A percentile compares a stretch with the other conserved stretches of the same genome.
These are phyloP conservation scores for Pholiota adiposa DNA, from an alignment of 1,284 basidiomycete species.

Conservation along the genomic window DNA sequence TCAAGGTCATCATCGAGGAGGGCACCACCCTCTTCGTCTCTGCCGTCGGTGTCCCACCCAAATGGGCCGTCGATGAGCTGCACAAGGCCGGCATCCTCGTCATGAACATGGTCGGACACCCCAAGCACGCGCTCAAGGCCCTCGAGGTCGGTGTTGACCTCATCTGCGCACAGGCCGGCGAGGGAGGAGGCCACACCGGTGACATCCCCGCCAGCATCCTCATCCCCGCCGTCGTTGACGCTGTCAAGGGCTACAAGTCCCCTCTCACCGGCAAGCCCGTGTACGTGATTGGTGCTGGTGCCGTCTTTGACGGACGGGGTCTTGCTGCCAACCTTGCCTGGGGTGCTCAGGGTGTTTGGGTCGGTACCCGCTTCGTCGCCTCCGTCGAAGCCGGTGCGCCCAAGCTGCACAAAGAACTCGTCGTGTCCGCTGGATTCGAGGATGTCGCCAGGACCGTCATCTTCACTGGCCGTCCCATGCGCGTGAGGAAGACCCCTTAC, in stretches of 20 bases:
- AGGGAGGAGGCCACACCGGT: conserved; percentile 86
- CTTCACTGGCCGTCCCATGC: conserved; percentile 86
- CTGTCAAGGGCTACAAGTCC: conserved; percentile 72
- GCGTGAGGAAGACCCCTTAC: conserved; percentile 82
- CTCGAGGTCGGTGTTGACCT: conserved; percentile 82
- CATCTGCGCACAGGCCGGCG: conserved; percentile 88
- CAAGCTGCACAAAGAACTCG: conserved; percentile 80
- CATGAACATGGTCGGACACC: conserved; percentile 94
- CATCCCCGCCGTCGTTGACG: conserved; percentile 87
- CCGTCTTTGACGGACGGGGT: conserved; percentile 83
- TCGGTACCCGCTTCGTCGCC: conserved; percentile 90
- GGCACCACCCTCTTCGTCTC: conserved; percentile 84
- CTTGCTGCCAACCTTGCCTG: conserved; percentile 86
- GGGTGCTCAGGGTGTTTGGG: conserved; percentile 82
- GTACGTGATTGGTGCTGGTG: conserved; percentile 85
- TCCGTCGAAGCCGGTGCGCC: conserved; percentile 80
- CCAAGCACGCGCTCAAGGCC: conserved; percentile 84
- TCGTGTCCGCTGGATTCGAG: conserved; percentile 67
- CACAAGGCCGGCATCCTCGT: conserved; percentile 82
- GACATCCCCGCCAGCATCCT: conserved; percentile 75
- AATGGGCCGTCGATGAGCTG: conserved; percentile 74
- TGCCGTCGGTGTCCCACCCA: conserved; percentile 84
- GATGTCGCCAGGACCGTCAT: conserved; percentile 82
- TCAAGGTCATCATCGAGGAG: conserved; percentile 89
- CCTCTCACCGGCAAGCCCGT: conserved; percentile 81